Evolutionary conservation across 208 protist species (phyloP), one percentile per base, ranked within the genome.

Genomic region (Trypanosoma cruzi): DNA sequence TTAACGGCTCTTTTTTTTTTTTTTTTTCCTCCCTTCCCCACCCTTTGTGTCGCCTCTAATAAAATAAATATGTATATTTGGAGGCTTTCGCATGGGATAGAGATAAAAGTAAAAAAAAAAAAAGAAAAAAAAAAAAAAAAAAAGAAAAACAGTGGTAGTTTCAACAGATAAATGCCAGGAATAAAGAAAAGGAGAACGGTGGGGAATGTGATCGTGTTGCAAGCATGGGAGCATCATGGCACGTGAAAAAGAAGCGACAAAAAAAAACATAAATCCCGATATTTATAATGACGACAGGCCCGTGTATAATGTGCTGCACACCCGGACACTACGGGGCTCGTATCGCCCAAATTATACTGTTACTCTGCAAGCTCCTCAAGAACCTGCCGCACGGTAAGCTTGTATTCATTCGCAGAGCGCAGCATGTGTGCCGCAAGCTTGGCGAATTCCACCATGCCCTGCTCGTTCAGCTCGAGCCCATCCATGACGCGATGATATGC

Each of bases 361-460:
- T 29, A 65, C 24, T 22, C 18, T 7, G 4, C 22, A 32, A 70
- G 14, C 37, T 70, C 64, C 11, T 53, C 20, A 4, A 70, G 40
- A 70, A 54, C 36, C 42, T 70, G 50, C 24, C 22, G 31, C 26
- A 37, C 6, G 50, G 64, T 62, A 24, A 70, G 64, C 37, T 70
- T 70, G 42, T 70, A 54, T 13, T 70, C 40, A 20, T 54, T 61
- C 6, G 64, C 54, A 4, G 64, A 24, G 10, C 64, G 64, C 6
- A 70, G 18, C 7, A 61, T 60, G 20, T 70, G 54, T 22, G 3
- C 37, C 1, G 64, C 64, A 26, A 70, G 26, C 20, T 22, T 10
- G n/a, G 48, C 26, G 24, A 59, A 6, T 0, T 70, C 64, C 32
- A 53, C 6, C 54, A 20, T 62, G 20, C 55, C 54, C 8, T 59